Evolutionary conservation across 352 stramenopile species (phyloP).

Genomic region (Phytopythium vexans): DNA sequence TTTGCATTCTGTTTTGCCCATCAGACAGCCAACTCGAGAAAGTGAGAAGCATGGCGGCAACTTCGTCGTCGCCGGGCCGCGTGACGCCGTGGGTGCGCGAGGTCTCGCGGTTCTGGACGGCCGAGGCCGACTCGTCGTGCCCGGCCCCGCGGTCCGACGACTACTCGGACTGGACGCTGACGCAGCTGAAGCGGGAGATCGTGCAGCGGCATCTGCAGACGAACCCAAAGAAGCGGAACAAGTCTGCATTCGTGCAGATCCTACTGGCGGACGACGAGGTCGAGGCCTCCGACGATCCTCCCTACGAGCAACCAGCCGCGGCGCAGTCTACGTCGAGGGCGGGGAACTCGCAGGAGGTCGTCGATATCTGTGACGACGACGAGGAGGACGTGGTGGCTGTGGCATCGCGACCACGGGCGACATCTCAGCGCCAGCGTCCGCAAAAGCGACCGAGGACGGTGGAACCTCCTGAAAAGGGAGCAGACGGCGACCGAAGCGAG

Average conservation of each 20-base stretch:
- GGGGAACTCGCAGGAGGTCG: slow-evolving; percentile 1
- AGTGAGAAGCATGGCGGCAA: neutral
- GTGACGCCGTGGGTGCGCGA: slow-evolving; percentile 19
- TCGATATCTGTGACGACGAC: slow-evolving; percentile 17
- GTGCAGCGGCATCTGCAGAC: slow-evolving; percentile 44
- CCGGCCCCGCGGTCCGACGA: slow-evolving; percentile 43
- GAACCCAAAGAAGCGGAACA: slow-evolving; percentile 39
- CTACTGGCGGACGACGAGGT: slow-evolving; percentile 27
- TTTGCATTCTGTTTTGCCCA: too few relatives aligned
- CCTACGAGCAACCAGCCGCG: neutral
- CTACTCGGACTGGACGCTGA: slow-evolving; percentile 47
- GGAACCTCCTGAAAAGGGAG: neutral
- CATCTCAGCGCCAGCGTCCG: neutral
- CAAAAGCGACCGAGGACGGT: slow-evolving; percentile 2
- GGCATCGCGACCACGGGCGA: neutral
- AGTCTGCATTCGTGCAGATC: slow-evolving; percentile 39
- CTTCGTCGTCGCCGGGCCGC: neutral
- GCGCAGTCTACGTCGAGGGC: neutral
- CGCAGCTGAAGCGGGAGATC: slow-evolving; percentile 56
- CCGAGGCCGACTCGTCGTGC: slow-evolving; percentile 35
- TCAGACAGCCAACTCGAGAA: neutral
- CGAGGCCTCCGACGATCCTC: slow-evolving; percentile 5
- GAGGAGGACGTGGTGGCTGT: slow-evolving; percentile 7
- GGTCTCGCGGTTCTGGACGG: slow-evolving; percentile 40
- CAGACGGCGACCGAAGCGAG: neutral